Evolutionary conservation across 768 basidiomycete species (phyloP).

Genomic region (Zangia roseola): DNA sequence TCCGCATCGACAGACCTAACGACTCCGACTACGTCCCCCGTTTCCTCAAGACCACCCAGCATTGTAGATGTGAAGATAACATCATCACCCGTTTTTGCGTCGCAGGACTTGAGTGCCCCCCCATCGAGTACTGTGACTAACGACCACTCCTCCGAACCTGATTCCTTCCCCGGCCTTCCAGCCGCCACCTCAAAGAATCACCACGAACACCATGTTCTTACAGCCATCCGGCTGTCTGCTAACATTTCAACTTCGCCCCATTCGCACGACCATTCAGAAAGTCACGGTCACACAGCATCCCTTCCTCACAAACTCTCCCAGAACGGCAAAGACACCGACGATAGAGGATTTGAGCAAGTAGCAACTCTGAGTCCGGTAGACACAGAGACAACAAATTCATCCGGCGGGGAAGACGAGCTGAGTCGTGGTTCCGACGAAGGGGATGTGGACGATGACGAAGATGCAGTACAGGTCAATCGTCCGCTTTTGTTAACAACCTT

Average conservation of each 20-base stretch:
- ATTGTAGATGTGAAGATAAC: conserved; percentile 13
- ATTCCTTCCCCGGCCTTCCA: not conserved
- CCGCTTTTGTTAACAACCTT: not conserved
- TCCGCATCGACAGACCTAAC: conserved; percentile 15
- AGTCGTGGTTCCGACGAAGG: conserved; percentile 11
- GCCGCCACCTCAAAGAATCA: conserved; percentile 12
- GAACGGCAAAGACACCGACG: conserved; percentile 4
- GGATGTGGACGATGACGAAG: conserved; percentile 18
- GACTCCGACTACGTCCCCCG: conserved; percentile 19
- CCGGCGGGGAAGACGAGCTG: conserved; percentile 9
- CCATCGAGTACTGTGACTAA: not conserved
- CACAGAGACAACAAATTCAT: conserved; percentile 11
- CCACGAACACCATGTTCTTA: conserved; percentile 20
- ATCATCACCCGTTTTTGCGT: conserved; percentile 3
- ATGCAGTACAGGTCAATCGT: conserved; percentile 20
- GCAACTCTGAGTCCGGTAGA: conserved; percentile 7
- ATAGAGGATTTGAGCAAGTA: not conserved
- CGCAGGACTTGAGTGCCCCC: not conserved
- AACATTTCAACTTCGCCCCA: conserved; percentile 3
- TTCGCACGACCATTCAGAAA: conserved; percentile 3
- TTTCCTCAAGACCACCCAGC: conserved; percentile 23
- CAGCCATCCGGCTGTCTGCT: conserved; percentile 27
- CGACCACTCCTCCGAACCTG: not conserved
- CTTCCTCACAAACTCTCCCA: conserved; percentile 7
- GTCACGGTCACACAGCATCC: not conserved